phyloP scores from a whole-genome alignment of 2,329 filamentous ascomycete genomes.

The Paraphoma sp. region DNA sequence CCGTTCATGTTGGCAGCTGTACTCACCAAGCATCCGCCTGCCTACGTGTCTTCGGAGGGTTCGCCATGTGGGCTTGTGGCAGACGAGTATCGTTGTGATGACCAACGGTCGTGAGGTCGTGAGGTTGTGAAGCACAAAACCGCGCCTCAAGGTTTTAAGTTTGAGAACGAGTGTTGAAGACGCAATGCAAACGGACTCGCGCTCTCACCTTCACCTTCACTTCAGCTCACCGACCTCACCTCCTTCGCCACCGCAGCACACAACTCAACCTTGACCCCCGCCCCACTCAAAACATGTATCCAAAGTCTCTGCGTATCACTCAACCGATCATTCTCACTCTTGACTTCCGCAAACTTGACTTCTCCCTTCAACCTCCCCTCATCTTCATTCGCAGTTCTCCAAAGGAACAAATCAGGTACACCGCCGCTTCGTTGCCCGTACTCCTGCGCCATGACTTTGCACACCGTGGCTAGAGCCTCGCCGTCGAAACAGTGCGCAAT shows the following conservation, averaged over 20 bases:
- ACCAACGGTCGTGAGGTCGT: too few relatives aligned
- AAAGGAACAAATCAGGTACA: constrained; percentile 91
- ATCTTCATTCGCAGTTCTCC: constrained; percentile 60
- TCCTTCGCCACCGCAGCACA: constrained; percentile 70
- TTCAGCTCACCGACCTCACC: constrained; percentile 41
- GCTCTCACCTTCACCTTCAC: neutral
- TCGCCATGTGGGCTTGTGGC: neutral
- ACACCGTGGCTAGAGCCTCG: constrained; percentile 81
- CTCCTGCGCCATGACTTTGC: constrained; percentile 94
- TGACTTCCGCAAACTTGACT: constrained; percentile 73
- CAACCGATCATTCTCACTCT: constrained; percentile 79
- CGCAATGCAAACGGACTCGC: neutral
- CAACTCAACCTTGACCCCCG: constrained; percentile 85
- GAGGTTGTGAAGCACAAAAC: too few relatives aligned
- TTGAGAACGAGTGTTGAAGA: too few relatives aligned
- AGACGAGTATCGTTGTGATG: too few relatives aligned
- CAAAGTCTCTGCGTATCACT: constrained; percentile 96
- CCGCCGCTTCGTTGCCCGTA: constrained; percentile 86
- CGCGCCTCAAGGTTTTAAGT: too few relatives aligned
- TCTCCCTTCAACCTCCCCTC: constrained; percentile 52
- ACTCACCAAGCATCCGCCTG: neutral
- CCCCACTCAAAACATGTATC: constrained; percentile 90
- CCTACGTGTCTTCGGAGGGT: neutral
- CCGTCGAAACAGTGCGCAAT: constrained; percentile 80
- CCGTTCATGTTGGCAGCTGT: too few relatives aligned